phyloP scores from a whole-genome alignment of 176 grass and related monocot species.

The Otatea glauca region DNA sequence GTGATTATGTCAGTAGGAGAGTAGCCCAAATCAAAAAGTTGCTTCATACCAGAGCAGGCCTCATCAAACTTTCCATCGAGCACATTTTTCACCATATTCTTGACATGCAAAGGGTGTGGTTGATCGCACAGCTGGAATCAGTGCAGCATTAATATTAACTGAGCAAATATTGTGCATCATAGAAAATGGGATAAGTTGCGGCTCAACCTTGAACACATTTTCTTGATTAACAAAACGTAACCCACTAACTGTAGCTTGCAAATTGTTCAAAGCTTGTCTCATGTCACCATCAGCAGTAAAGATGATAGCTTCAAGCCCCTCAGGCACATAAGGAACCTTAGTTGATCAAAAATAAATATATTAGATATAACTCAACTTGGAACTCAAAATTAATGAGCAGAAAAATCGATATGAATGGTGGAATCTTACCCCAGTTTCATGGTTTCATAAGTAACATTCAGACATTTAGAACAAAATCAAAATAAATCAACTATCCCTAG shows the following conservation, averaged over 20 bases:
- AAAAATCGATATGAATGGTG: background rate
- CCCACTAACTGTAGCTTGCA: slow-evolving; percentile 92
- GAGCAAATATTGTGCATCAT: slow-evolving; percentile 15
- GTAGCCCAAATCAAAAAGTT: slow-evolving; percentile 91
- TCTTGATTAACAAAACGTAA: slow-evolving; percentile 95
- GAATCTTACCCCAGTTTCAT: background rate
- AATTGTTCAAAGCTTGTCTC: slow-evolving; percentile 96
- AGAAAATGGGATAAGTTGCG: background rate
- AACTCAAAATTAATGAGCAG: background rate
- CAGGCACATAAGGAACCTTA: slow-evolving; percentile 87
- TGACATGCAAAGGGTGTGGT: slow-evolving; percentile 89
- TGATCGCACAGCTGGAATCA: slow-evolving; percentile 77
- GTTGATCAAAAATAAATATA: slow-evolving; percentile 34
- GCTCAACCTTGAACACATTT: slow-evolving; percentile 84
- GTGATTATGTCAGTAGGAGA: slow-evolving; percentile 96
- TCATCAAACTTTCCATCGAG: slow-evolving; percentile 86
- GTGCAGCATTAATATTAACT: slow-evolving; percentile 19
- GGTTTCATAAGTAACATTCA: background rate
- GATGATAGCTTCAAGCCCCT: slow-evolving; percentile 95
- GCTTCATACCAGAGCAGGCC: slow-evolving; percentile 74
- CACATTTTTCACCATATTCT: slow-evolving; percentile 91
- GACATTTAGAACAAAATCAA: background rate
- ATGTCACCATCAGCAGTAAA: slow-evolving; percentile 99
- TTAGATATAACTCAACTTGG: slow-evolving; percentile 3
- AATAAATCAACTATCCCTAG: background rate